These are phyloP conservation scores for Rhizopogon vesiculosus DNA, from an alignment of 768 basidiomycete genomes.

Conservation along the genomic window DNA sequence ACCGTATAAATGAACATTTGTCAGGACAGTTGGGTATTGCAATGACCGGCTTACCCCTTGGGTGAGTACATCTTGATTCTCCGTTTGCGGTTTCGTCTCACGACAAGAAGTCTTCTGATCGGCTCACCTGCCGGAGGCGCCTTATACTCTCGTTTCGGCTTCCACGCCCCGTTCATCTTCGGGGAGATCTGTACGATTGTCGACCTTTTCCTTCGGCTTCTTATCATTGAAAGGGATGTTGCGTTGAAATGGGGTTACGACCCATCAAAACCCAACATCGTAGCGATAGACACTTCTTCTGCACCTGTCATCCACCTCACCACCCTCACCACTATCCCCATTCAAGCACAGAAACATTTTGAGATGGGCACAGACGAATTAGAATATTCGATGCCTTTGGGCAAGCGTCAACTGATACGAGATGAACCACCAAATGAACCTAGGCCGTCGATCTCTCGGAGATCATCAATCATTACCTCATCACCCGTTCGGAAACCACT, in stretches of 20 bases:
- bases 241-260: constrained; percentile 46
- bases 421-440: neutral
- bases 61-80: constrained; percentile 27
- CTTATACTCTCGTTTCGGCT: constrained; percentile 51
- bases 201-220: constrained; percentile 50
- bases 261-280: constrained; percentile 19
- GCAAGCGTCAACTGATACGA: neutral
- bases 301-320: neutral
- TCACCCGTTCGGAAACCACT: constrained; percentile 19
- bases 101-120: constrained; percentile 36
- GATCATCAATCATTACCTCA: constrained; percentile 3
- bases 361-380: neutral
- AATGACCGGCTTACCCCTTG: constrained; percentile 53
- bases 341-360: neutral
- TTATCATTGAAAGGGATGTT: constrained; percentile 52
- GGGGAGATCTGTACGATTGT: constrained; percentile 39
- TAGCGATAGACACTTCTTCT: neutral
- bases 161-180: constrained; percentile 56
- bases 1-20: neutral
- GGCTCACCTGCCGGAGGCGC: constrained; percentile 57
- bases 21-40: constrained; percentile 57
- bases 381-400: neutral
- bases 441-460: neutral
- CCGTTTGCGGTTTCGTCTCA: neutral
- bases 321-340: neutral